A percentile compares a stretch with the other conserved stretches of the same genome.
Conservation (phyloP, 208 protist genomes). For the Leishmania tarentolae region DNA sequence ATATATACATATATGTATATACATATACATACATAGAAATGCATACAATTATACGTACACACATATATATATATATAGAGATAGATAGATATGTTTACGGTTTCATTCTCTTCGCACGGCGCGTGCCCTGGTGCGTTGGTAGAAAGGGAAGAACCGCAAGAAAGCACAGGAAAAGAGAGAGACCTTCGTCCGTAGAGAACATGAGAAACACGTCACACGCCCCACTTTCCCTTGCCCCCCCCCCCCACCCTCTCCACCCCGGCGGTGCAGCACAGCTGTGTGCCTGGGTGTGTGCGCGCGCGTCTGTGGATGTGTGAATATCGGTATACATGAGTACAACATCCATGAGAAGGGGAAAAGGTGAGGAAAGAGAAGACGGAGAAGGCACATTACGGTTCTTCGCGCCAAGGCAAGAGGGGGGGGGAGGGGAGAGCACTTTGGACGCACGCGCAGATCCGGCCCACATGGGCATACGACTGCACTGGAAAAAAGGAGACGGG, state of each 20-base stretch:
- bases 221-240: too few species aligned
- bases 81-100: neutral
- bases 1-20: neutral
- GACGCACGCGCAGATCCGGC: neutral
- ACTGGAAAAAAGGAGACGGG: neutral
- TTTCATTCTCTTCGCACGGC: neutral
- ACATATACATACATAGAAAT: neutral
- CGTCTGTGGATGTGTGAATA: neutral
- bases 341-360: too few species aligned
- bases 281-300: too few species aligned
- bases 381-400: conserved; percentile 7
- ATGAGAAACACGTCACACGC: too few species aligned
- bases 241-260: too few species aligned
- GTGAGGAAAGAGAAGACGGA: conserved; percentile 5
- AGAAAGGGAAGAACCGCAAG: too few species aligned
- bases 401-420: neutral
- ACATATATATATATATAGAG: neutral
- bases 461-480: neutral
- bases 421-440: neutral
- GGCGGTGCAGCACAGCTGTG: too few species aligned
- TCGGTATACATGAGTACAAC: neutral
- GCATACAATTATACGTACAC: too few species aligned
- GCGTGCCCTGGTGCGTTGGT: neutral
- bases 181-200: too few species aligned
- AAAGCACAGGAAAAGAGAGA: too few species aligned